Conservation (phyloP, 805 yeast species). For the Cyberlindnera suaveolens region DNA sequence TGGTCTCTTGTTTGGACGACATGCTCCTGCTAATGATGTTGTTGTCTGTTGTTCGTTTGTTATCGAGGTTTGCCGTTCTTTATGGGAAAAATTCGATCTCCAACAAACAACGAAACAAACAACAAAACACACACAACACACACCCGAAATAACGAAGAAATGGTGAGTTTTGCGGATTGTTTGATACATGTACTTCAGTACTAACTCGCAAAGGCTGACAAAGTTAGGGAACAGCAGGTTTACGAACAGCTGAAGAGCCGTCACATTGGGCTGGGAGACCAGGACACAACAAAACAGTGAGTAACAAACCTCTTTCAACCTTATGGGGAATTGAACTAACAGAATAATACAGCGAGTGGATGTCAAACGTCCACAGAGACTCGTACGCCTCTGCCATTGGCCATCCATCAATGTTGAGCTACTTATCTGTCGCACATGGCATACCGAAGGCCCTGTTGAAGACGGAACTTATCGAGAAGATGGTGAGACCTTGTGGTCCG, state of each 20-base stretch:
- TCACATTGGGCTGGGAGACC: constrained; percentile 70
- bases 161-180: constrained; percentile 1
- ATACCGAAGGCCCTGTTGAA: constrained; percentile 32
- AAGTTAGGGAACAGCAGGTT: constrained; percentile 51
- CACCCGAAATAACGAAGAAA: neutral
- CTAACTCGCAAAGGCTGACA: constrained; percentile 45
- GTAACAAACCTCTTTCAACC: neutral
- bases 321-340: neutral
- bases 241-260: constrained; percentile 52
- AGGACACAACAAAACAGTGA: constrained; percentile 53
- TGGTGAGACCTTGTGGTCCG: constrained; percentile 30
- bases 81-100: neutral
- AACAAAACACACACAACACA: neutral
- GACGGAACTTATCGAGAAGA: constrained; percentile 32
- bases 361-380: constrained; percentile 60
- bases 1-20: neutral
- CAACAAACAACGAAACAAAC: neutral
- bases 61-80: neutral
- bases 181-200: neutral
- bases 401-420: constrained; percentile 48
- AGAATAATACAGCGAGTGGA: constrained; percentile 44
- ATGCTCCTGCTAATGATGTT: too few species aligned
- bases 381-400: constrained; percentile 57
- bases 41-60: too few species aligned
- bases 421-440: constrained; percentile 46